These are phyloP conservation scores for Xenosphaeropsis pyriputrescens DNA, from an alignment of 2,329 filamentous ascomycete species.

Conservation along the genomic window DNA sequence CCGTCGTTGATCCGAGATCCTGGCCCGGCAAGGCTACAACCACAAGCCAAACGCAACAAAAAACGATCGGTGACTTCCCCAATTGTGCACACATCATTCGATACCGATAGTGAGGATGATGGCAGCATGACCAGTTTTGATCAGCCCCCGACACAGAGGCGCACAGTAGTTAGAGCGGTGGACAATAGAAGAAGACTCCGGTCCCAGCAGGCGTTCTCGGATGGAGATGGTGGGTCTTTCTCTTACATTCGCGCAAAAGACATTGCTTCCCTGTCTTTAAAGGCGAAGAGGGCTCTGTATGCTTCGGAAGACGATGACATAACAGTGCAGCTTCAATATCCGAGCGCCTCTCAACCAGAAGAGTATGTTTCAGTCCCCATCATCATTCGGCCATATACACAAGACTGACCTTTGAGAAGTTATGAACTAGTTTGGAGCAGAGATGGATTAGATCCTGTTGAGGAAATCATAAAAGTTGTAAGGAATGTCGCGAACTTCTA, in stretches of 20 bases:
- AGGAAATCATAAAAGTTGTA: conserved; percentile 58
- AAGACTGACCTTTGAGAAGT: conserved; percentile 17
- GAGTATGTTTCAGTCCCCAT: conserved; percentile 26
- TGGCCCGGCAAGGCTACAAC: no score
- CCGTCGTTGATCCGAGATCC: no score
- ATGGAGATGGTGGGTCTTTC: conserved; percentile 9
- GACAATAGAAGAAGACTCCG: conserved; percentile 13
- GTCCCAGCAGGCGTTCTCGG: conserved; percentile 11
- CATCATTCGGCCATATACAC: no score
- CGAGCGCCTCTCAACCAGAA: conserved; percentile 56
- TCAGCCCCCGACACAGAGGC: conserved; percentile 3
- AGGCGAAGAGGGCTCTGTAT: conserved; percentile 34
- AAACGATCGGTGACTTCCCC: no score
- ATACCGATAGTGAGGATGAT: no score
- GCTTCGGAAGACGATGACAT: conserved; percentile 33
- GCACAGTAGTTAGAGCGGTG: conserved; percentile 1
- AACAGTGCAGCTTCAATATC: conserved; percentile 66
- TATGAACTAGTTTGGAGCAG: conserved; percentile 67
- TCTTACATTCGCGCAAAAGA: conserved; percentile 41
- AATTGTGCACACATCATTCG: no score
- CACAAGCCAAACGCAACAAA: no score
- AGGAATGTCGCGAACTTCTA: conserved; percentile 62
- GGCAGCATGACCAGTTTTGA: neutral
- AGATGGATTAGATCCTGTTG: conserved; percentile 63
- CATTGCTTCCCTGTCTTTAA: conserved; percentile 34